A percentile compares a stretch with the other conserved stretches of the same genome.
phyloP scores from a whole-genome alignment of 495 filamentous ascomycete genomes.

The Lepraria neglecta region DNA sequence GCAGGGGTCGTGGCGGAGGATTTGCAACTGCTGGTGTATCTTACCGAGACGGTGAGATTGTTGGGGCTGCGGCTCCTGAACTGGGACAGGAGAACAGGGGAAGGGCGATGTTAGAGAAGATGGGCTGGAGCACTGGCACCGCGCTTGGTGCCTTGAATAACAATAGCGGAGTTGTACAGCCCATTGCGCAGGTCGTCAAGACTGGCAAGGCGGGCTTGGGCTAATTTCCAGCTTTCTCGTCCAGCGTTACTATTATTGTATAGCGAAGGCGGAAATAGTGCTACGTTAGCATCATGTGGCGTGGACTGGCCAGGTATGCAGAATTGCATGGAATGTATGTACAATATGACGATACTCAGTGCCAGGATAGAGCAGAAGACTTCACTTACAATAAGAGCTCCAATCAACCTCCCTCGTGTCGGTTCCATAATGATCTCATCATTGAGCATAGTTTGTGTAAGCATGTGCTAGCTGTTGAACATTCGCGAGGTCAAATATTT shows the following conservation, averaged over 20 bases:
- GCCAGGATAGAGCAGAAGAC: neutral
- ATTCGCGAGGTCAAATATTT: too few species aligned
- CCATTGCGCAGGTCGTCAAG: constrained; percentile 84
- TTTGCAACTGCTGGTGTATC: constrained; percentile 43
- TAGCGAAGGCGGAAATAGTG: neutral
- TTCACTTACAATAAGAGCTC: neutral
- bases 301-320: neutral
- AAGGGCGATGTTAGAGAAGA: constrained; percentile 86
- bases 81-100: constrained; percentile 79
- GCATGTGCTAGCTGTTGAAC: too few species aligned
- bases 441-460: too few species aligned
- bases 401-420: neutral
- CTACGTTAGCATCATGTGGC: too few species aligned
- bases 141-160: constrained; percentile 67
- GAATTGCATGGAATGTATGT: neutral
- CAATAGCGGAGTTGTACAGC: constrained; percentile 81
- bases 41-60: constrained; percentile 82
- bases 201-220: constrained; percentile 78
- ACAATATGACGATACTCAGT: neutral
- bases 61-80: constrained; percentile 78
- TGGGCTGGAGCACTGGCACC: constrained; percentile 91
- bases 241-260: neutral
- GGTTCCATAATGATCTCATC: neutral
- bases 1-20: constrained; percentile 34
- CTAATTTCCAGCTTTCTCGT: constrained; percentile 34